Base-by-base conservation (phyloP, 352 stramenopile species). In the Pythium plurisporium region DNA sequence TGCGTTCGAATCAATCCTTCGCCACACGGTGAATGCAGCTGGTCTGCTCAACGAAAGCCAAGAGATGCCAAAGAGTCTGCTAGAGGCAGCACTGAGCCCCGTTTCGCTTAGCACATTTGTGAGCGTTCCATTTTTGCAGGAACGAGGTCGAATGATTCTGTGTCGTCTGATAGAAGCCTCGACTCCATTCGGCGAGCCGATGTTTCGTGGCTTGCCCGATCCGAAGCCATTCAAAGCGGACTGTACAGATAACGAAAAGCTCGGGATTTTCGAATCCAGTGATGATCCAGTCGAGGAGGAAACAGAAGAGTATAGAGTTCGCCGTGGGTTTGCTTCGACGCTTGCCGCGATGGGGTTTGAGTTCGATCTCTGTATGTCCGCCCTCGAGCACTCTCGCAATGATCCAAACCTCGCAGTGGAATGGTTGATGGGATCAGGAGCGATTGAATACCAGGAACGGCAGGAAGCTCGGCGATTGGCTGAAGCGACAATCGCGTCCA, bases 271-370 rank as follows among this genome's bases (percentile, higher is more conserved):
- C 4, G 68, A 85, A 40, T 55, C 45, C 7, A 88, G 76, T 26
- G 56, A 74, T 46, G 69, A 90, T 52, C 78, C 79, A 3, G 74
- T 75, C 6, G 68, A 89, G 67, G 80, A 94, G 68, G 84, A 94
- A 49, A 87, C 65, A 0, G 82, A 91, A 59, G 73, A 80, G 25
- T 80, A 87, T 61, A 77, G 82, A 20, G 67, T 83, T 41, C 80
- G 86, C 38, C 73, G 82, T 43, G 82, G 82, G 0, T 94, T 95
- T 45, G 86, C 86, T 12, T 88, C 83, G 1, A 94, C 80, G 5
- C 59, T 95, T 25, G 83, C 83, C 34, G 84, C 82, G 1, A 95
- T 95, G 86, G 86, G 86, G 0, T 95, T 95, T 31, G 86, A 92
- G 50, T 93, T 95, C 62, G 86, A 94, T 6, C 65, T 95, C 17